Evolutionary conservation across 1,139 yeast genomes (phyloP).

Genomic region (Geotrichum klebahnii): DNA sequence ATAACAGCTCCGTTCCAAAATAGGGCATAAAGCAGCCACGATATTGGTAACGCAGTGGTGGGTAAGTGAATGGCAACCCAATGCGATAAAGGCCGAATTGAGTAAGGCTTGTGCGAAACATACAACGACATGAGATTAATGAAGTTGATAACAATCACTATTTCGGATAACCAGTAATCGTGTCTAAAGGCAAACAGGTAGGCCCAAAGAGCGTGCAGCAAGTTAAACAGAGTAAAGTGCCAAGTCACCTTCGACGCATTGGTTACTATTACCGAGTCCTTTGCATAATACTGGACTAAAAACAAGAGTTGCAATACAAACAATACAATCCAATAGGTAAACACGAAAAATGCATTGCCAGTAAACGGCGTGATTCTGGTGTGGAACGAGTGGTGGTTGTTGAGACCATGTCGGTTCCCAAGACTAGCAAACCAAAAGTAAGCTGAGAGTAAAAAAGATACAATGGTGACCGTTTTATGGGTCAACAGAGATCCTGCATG

Average conservation of each 20-base stretch:
- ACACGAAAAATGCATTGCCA: slow-evolving; percentile 50
- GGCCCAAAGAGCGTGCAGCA: slow-evolving; percentile 59
- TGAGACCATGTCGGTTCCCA: slow-evolving; percentile 46
- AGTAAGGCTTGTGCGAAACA: slow-evolving; percentile 57
- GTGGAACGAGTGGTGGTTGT: slow-evolving; percentile 46
- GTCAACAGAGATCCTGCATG: slow-evolving; percentile 27
- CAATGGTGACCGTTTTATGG: slow-evolving; percentile 47
- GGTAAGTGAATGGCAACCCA: slow-evolving; percentile 53
- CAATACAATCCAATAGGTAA: slow-evolving; percentile 56
- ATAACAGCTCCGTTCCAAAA: slow-evolving; percentile 83
- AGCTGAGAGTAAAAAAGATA: slow-evolving; percentile 51
- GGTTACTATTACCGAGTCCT: neutral
- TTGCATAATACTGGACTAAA: slow-evolving; percentile 48
- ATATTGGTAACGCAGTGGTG: slow-evolving; percentile 2
- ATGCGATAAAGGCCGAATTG: slow-evolving; percentile 48
- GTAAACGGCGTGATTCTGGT: slow-evolving; percentile 65
- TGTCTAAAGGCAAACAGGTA: slow-evolving; percentile 53
- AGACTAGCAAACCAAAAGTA: slow-evolving; percentile 55
- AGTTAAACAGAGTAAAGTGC: slow-evolving; percentile 61
- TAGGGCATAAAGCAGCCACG: slow-evolving; percentile 64
- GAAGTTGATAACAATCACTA: slow-evolving; percentile 54
- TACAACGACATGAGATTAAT: slow-evolving; percentile 56
- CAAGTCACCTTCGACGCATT: slow-evolving; percentile 44
- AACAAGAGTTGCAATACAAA: slow-evolving; percentile 53
- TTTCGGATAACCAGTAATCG: slow-evolving; percentile 50